These are phyloP conservation scores for Trametes villosa DNA, from an alignment of 768 basidiomycete genomes.

Conservation along the genomic window DNA sequence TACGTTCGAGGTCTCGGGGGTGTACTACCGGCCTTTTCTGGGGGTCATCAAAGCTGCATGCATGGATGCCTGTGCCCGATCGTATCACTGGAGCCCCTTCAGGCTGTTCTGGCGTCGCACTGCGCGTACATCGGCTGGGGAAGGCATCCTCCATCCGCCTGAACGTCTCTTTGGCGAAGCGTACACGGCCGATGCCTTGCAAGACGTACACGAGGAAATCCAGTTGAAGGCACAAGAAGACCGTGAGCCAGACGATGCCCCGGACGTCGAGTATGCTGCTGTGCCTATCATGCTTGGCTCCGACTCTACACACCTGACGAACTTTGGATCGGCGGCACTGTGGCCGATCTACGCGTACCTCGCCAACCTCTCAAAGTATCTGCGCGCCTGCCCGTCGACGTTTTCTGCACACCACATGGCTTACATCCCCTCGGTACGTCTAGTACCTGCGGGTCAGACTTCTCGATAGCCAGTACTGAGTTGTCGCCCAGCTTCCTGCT, in stretches of 20 bases:
- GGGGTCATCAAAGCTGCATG: conserved; percentile 5
- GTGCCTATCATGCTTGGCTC: conserved; percentile 27
- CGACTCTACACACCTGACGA: conserved; percentile 31
- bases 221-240: conserved; percentile 12
- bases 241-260: conserved; percentile 10
- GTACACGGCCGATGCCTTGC: conserved; percentile 21
- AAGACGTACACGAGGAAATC: conserved; percentile 16
- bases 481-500: conserved; percentile 33
- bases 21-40: conserved; percentile 33
- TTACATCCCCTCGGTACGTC: conserved; percentile 45
- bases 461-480: not conserved
- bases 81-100: conserved; percentile 13
- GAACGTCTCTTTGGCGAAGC: conserved; percentile 25
- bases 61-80: not conserved
- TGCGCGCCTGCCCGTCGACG: conserved; percentile 31
- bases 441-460: not conserved
- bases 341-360: conserved; percentile 45
- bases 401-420: conserved; percentile 45
- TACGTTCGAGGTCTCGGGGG: conserved; percentile 32
- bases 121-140: too few species aligned
- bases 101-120: not conserved
- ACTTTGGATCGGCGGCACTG: conserved; percentile 28
- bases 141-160: not conserved
- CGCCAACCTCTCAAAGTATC: conserved; percentile 38
- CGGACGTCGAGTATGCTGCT: conserved; percentile 12